A percentile compares a stretch with the other conserved stretches of the same genome.
Conservation (phyloP, 768 basidiomycete species). For the Kwoniella sp. region DNA sequence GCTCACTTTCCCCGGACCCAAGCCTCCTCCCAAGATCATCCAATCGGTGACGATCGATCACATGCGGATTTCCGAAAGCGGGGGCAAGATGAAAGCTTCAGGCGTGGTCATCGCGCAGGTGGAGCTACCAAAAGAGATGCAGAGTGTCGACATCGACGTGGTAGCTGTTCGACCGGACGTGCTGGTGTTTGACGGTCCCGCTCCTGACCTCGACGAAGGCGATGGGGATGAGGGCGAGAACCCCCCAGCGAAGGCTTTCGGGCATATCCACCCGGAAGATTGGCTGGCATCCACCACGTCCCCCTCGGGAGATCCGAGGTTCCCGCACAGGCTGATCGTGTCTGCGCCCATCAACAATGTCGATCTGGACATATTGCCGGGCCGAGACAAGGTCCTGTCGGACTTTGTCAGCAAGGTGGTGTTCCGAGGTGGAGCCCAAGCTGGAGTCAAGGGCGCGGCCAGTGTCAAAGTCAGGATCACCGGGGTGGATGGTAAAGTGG, state of each 20-base stretch:
- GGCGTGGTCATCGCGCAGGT: slow-evolving; percentile 44
- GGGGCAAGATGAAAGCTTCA: slow-evolving; percentile 41
- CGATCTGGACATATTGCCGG: slow-evolving; percentile 55
- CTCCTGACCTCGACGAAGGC: slow-evolving; percentile 56
- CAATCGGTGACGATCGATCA: slow-evolving; percentile 43
- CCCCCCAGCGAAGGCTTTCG: slow-evolving; percentile 44
- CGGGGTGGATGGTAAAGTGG: slow-evolving; percentile 31
- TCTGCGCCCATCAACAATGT: slow-evolving; percentile 41
- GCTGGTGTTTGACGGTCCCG: slow-evolving; percentile 43
- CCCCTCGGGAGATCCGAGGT: slow-evolving; percentile 12
- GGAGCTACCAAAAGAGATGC: slow-evolving; percentile 64
- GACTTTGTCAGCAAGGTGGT: slow-evolving; percentile 49
- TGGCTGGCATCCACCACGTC: slow-evolving; percentile 53
- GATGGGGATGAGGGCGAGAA: neutral
- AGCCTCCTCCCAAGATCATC: slow-evolving; percentile 42
- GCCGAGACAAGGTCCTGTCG: slow-evolving; percentile 51
- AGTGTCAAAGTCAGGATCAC: slow-evolving; percentile 33
- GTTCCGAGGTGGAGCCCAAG: slow-evolving; percentile 49
- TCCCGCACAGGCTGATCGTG: slow-evolving; percentile 32
- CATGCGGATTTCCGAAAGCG: slow-evolving; percentile 43
- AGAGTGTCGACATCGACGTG: slow-evolving; percentile 59
- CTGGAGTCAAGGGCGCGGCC: slow-evolving; percentile 46
- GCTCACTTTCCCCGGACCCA: slow-evolving; percentile 44
- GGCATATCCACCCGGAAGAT: slow-evolving; percentile 59
- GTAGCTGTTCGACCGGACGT: slow-evolving; percentile 53